Percentiles rank a stretch among this genome's conserved stretches.
These are phyloP conservation scores for Cladosporium colombiae DNA, from an alignment of 2,329 filamentous ascomycete species.

Conservation along the genomic window DNA sequence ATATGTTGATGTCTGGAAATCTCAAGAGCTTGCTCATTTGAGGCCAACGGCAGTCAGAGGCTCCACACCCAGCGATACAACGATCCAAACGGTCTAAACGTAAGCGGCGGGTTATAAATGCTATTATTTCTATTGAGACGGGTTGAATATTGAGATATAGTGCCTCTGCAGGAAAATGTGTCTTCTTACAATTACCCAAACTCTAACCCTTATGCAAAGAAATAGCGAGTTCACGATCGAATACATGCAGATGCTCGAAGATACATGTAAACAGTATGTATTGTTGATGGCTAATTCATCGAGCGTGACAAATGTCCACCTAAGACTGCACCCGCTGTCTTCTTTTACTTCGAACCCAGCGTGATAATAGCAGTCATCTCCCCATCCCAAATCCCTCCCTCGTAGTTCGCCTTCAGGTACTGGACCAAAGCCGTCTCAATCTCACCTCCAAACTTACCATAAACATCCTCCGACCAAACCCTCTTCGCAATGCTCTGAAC, in stretches of 20 bases:
- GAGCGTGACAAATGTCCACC: neutral
- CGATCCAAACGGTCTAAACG: accelerated
- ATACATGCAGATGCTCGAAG: neutral
- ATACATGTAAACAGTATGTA: neutral
- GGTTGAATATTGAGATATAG: neutral
- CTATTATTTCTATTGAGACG: neutral
- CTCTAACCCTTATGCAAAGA: neutral
- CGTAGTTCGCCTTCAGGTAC: constrained; percentile 21
- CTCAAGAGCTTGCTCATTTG: neutral
- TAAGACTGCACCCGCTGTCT: neutral
- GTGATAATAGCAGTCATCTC: constrained; percentile 24
- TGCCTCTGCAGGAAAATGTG: neutral
- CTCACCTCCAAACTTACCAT: neutral
- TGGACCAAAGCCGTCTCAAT: constrained; percentile 20
- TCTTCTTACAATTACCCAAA: neutral
- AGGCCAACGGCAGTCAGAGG: neutral
- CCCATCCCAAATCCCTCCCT: constrained; percentile 18
- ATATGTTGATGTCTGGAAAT: neutral
- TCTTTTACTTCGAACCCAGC: constrained; percentile 13
- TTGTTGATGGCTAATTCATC: neutral
- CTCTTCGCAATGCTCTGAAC: constrained; percentile 22
- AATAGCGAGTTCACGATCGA: neutral
- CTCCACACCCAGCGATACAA: neutral
- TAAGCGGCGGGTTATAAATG: neutral
- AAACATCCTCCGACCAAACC: constrained; percentile 19